Evolutionary conservation across 2,329 filamentous ascomycete genomes (phyloP).

Genomic region (Didymella pinodella): DNA sequence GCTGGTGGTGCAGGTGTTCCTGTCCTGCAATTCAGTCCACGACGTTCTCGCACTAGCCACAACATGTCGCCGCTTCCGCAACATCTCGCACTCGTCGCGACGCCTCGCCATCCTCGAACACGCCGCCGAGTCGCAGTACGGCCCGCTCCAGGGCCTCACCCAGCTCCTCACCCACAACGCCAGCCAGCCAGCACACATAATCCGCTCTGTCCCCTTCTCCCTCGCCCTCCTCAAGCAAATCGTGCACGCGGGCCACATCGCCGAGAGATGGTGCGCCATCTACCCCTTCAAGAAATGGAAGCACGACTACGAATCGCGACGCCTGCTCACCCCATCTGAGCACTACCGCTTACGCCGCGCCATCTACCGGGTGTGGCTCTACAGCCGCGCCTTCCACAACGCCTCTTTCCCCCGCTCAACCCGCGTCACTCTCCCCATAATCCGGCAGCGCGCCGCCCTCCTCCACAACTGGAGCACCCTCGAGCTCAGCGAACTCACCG

Average conservation of each 20-base stretch:
- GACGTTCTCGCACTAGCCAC: slow-evolving; percentile 64
- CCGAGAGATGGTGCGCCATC: slow-evolving; percentile 66
- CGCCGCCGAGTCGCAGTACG: slow-evolving; percentile 64
- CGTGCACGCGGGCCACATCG: slow-evolving; percentile 62
- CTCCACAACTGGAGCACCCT: background rate
- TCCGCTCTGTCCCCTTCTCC: background rate
- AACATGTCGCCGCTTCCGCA: slow-evolving; percentile 63
- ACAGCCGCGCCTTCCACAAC: background rate
- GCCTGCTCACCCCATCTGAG: slow-evolving; percentile 53
- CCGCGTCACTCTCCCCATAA: background rate
- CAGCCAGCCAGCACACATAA: background rate
- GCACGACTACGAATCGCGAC: slow-evolving; percentile 62
- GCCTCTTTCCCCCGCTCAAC: background rate
- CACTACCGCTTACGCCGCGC: background rate
- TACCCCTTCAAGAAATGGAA: slow-evolving; percentile 72
- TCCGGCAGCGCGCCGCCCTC: background rate
- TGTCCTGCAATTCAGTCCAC: background rate
- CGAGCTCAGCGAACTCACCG: background rate
- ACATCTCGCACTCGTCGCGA: slow-evolving; percentile 61
- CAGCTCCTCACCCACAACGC: slow-evolving; percentile 57
- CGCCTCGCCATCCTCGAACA: slow-evolving; percentile 62
- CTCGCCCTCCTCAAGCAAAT: slow-evolving; percentile 55
- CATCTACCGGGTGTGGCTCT: background rate
- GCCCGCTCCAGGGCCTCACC: slow-evolving; percentile 65
- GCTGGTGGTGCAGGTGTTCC: background rate